Evolutionary conservation across 176 grass and related monocot species (phyloP).

Genomic region (Lolium multiflorum): DNA sequence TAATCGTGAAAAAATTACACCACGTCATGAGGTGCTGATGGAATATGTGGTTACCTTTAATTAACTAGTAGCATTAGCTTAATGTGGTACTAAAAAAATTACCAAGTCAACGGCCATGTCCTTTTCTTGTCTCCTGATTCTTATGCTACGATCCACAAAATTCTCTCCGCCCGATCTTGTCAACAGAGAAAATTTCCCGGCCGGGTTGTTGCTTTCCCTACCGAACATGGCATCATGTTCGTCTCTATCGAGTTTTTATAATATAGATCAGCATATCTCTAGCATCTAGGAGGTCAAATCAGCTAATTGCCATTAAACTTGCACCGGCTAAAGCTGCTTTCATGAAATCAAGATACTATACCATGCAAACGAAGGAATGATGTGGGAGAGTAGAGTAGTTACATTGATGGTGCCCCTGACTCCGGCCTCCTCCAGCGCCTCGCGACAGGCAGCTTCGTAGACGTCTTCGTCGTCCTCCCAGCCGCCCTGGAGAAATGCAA

Average conservation of each 20-base stretch:
- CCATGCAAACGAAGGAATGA: not conserved
- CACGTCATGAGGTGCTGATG: not conserved
- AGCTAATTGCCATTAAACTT: not conserved
- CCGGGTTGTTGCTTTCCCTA: not conserved
- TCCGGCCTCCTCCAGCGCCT: constrained; percentile 91
- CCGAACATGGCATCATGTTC: not conserved
- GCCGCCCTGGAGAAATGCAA: constrained; percentile 60
- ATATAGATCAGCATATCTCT: not conserved
- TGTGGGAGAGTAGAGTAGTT: constrained; percentile 1
- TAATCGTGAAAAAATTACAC: not conserved
- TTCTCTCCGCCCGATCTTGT: constrained; percentile 23
- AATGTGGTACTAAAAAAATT: constrained; percentile 4
- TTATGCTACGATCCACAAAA: constrained; percentile 1
- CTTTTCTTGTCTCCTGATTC: constrained; percentile 9
- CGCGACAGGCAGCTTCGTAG: constrained; percentile 77
- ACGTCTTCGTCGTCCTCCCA: constrained; percentile 95
- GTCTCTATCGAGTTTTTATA: not conserved
- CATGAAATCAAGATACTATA: not conserved
- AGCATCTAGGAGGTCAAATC: not conserved
- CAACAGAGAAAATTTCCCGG: constrained; percentile 34
- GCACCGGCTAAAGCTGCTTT: not conserved
- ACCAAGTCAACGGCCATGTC: constrained; percentile 36
- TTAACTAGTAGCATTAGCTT: not conserved
- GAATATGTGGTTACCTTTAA: constrained; percentile 21
- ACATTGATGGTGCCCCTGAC: constrained; percentile 78